Evolutionary conservation across 2,329 filamentous ascomycete genomes (phyloP).

Genomic region (Chaetothyriales sp.): DNA sequence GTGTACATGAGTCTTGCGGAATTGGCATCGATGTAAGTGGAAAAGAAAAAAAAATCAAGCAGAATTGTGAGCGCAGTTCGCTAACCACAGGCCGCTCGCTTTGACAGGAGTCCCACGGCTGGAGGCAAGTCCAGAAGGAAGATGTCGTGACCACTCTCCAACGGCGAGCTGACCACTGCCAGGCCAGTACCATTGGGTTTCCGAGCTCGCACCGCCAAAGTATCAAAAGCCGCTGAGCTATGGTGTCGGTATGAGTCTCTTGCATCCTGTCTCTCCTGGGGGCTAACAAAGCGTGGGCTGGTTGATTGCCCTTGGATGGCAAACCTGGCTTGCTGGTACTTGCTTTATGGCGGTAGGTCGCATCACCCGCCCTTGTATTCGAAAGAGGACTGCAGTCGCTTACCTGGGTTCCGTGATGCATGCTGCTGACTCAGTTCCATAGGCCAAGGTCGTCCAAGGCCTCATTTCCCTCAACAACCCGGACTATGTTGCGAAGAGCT

Average conservation of each 20-base stretch:
- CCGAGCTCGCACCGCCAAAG: constrained; percentile 34
- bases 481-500: constrained; percentile 27
- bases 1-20: constrained; percentile 27
- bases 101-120: constrained; percentile 22
- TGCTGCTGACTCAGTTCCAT: constrained; percentile 23
- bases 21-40: constrained; percentile 31
- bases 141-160: too few relatives aligned
- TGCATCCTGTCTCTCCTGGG: constrained; percentile 19
- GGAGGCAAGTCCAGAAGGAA: constrained; percentile 16
- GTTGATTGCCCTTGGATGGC: constrained; percentile 37
- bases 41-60: too few relatives aligned
- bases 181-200: constrained; percentile 37
- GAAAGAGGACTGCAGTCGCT: constrained; percentile 21
- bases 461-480: constrained; percentile 29
- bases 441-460: constrained; percentile 33
- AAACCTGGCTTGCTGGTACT: constrained; percentile 34
- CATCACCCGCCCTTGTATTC: constrained; percentile 18
- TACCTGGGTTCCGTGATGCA: too few relatives aligned
- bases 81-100: too few relatives aligned
- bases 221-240: constrained; percentile 42
- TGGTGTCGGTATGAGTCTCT: constrained; percentile 25
- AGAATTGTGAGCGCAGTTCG: too few relatives aligned
- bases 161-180: constrained; percentile 14
- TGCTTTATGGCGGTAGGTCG: constrained; percentile 26
- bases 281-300: constrained; percentile 23